phyloP scores from a whole-genome alignment of 2,329 filamentous ascomycete species.

The Sporothrix curviconia region DNA sequence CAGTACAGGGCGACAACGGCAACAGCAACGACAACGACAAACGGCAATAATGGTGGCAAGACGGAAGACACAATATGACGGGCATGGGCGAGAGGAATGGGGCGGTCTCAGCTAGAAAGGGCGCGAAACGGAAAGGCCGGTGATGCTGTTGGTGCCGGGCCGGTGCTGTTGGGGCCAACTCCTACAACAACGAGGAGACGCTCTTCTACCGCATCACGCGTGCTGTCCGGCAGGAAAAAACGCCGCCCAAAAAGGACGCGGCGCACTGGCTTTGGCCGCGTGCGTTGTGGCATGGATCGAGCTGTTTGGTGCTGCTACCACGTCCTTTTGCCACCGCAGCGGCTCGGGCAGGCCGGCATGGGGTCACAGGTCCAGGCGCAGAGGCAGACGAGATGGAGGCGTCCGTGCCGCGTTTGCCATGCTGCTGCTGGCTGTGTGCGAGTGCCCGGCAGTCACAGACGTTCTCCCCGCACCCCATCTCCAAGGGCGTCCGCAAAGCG shows the following conservation, averaged over 20 bases:
- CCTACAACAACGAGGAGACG: slow-evolving; percentile 69
- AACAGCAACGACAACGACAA: not conserved
- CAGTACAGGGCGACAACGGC: not conserved
- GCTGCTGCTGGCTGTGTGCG: slow-evolving; percentile 54
- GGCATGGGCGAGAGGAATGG: slow-evolving; percentile 2
- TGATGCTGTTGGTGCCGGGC: slow-evolving; percentile 15
- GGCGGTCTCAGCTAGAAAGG: no score
- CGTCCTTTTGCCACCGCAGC: slow-evolving; percentile 40
- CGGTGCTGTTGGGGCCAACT: slow-evolving; percentile 47
- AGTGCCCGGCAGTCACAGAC: slow-evolving; percentile 50
- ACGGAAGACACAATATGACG: not conserved
- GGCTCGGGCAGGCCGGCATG: slow-evolving; percentile 33
- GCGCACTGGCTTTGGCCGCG: slow-evolving; percentile 45
- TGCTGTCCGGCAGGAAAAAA: slow-evolving; percentile 59
- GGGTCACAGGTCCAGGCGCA: slow-evolving; percentile 31
- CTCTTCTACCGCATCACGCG: slow-evolving; percentile 92
- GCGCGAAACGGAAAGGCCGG: not conserved
- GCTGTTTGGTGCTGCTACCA: slow-evolving; percentile 46
- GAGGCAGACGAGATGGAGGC: slow-evolving; percentile 48
- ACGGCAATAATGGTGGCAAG: not conserved
- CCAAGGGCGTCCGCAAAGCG: slow-evolving; percentile 43
- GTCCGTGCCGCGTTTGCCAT: slow-evolving; percentile 58
- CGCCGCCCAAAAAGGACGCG: slow-evolving; percentile 39
- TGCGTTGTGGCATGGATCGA: slow-evolving; percentile 53
- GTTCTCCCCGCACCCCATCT: slow-evolving; percentile 46